Evolutionary conservation across 2,329 filamentous ascomycete genomes (phyloP), one percentile per base, ranked within the genome.

Genomic region (Microdochium nivale): DNA sequence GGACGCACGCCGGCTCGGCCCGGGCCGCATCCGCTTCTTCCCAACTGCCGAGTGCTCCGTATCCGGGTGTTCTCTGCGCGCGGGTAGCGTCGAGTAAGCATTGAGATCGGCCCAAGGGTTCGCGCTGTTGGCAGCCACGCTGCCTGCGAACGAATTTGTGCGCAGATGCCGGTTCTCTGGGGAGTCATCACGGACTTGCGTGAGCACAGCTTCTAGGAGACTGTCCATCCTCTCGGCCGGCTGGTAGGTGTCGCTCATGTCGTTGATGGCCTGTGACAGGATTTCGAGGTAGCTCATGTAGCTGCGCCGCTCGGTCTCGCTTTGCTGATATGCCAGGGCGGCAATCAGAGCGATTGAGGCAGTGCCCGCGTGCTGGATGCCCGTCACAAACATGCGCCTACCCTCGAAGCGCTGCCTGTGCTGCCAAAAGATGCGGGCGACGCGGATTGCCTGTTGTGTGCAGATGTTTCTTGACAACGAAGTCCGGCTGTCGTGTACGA

Each of bases 371-470:
- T 81, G 78, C 55, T 79, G 77, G 48, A 79, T 68, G 2, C 72
- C 74, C 0, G 73, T 73, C 25, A 76, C 65, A 24, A 74, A 74
- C 21, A 78, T 77, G 52, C 75, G 76, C 51, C 69, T 71, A 1
- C 73, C 74, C 50, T 77, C 71, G 50, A 78, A 78, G 2, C 73
- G 68, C 59, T 77, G 74, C 0, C 76, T 69, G 55, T 80, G 76
- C 53, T 78, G 76, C 74, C 74, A 77, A 58, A 79, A 79, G 53
- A 80, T 78, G 23, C 72, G 68, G 0, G 76, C 72, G 0, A 80
- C 73, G 0, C 74, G 65, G 51, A 79, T 74, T 3, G 77, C 77
- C 54, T 80, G 76, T 49, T 78, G 76, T 0, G 75, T 78, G 63
- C 77, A 80, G 51, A 78, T 76, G 49, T 70, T 74, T 19, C 77